Conservation (phyloP, 495 filamentous ascomycete genomes). For the Amniculicola lignicola region DNA sequence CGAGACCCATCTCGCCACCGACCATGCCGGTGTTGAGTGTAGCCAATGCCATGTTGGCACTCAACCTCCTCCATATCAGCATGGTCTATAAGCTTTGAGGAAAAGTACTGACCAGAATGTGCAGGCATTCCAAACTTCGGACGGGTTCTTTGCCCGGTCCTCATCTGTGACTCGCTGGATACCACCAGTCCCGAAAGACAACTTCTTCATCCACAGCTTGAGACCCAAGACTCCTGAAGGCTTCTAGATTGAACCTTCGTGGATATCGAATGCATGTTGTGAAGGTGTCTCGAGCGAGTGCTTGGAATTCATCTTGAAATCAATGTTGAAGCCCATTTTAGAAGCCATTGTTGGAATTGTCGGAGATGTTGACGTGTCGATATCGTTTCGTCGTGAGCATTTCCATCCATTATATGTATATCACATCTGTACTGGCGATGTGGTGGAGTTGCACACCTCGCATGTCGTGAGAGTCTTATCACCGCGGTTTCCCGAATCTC, state of each 20-base stretch:
- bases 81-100: not conserved
- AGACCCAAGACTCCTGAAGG: not conserved
- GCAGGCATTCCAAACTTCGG: conserved; percentile 28
- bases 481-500: conserved; percentile 31
- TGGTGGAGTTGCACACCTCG: not conserved
- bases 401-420: not conserved
- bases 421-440: too few relatives aligned
- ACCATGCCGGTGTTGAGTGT: conserved; percentile 26
- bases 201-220: conserved; percentile 16
- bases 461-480: conserved; percentile 20
- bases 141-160: conserved; percentile 12
- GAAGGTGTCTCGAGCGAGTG: conserved; percentile 7
- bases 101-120: conserved; percentile 24
- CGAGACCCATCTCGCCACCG: conserved; percentile 23
- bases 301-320: conserved; percentile 20
- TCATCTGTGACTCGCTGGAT: conserved; percentile 31
- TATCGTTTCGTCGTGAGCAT: not conserved
- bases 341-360: conserved; percentile 9
- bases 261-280: not conserved
- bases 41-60: conserved; percentile 32
- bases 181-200: conserved; percentile 25
- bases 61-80: conserved; percentile 17
- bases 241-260: not conserved
- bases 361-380: not conserved
- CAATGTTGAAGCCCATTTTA: conserved; percentile 5